A percentile compares a stretch with the other conserved stretches of the same genome.
phyloP scores from a whole-genome alignment of 2,329 filamentous ascomycete genomes.

The Cladosporium sp. region DNA sequence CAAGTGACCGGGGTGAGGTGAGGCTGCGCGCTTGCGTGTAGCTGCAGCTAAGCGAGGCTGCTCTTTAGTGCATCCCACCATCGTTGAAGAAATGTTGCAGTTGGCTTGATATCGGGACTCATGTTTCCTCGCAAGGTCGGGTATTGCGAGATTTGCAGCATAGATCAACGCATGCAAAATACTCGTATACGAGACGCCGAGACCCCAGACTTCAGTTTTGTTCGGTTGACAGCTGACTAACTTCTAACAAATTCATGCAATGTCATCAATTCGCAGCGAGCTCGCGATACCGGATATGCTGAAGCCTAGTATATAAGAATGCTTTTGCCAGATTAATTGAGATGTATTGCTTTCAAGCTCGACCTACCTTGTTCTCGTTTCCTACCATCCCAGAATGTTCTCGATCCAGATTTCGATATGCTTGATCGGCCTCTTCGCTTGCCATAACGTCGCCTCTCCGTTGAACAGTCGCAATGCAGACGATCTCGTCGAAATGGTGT shows the following conservation, averaged over 20 bases:
- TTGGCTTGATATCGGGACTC: neutral
- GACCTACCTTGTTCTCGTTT: neutral
- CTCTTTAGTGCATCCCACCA: neutral
- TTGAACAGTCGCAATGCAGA: neutral
- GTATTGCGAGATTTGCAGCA: neutral
- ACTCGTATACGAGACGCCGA: neutral
- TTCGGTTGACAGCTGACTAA: neutral
- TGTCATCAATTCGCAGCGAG: neutral
- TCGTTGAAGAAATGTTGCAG: neutral
- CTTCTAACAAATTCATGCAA: neutral
- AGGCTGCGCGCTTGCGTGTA: neutral
- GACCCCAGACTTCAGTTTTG: neutral
- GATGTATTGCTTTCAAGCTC: neutral
- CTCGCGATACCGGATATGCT: neutral
- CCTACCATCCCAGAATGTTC: neutral
- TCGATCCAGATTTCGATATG: neutral
- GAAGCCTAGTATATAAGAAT: neutral
- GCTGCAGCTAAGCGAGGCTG: neutral
- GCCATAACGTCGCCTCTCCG: neutral
- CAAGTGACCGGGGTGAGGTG: neutral
- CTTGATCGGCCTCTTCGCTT: neutral
- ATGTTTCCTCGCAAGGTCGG: neutral
- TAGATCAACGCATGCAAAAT: neutral
- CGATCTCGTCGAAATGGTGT: neutral
- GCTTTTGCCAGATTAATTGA: neutral